phyloP scores from a whole-genome alignment of 257 asterid species.

The Solanum chiquidenum region DNA sequence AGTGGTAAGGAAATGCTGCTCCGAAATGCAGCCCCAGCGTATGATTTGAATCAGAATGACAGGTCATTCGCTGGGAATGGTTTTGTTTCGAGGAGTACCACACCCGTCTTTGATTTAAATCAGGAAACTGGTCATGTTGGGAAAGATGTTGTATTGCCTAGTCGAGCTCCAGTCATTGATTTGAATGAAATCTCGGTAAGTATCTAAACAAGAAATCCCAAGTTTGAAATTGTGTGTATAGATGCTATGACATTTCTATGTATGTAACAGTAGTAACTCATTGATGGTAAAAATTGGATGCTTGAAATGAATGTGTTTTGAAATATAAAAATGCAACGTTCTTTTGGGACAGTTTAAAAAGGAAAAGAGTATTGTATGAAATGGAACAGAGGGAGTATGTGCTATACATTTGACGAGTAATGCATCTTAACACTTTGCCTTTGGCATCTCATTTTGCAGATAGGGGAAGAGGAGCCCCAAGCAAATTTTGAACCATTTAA shows the following conservation, averaged over 20 bases:
- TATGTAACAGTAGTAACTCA: not conserved
- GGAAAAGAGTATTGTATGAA: not conserved
- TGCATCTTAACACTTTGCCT: not conserved
- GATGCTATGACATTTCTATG: not conserved
- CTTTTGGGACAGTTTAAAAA: not conserved
- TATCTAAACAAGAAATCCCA: not conserved
- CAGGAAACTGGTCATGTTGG: constrained; percentile 22
- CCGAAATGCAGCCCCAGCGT: not conserved
- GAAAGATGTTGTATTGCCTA: constrained; percentile 32
- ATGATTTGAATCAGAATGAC: constrained; percentile 31
- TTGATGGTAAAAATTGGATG: not conserved
- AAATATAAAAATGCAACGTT: not conserved
- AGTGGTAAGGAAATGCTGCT: constrained; percentile 16
- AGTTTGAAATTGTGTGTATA: not conserved
- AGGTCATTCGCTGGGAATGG: constrained; percentile 25
- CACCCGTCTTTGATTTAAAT: constrained; percentile 46
- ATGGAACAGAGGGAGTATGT: not conserved
- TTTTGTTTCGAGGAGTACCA: constrained; percentile 5
- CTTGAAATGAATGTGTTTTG: not conserved
- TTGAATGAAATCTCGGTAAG: constrained; percentile 75
- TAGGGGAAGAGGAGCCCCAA: constrained; percentile 57
- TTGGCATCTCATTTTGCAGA: constrained; percentile 19
- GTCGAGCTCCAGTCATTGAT: constrained; percentile 70
- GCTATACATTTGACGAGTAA: not conserved
- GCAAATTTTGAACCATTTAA: constrained; percentile 17